A percentile compares a stretch with the other conserved stretches of the same genome.
Evolutionary conservation across 2,329 filamentous ascomycete genomes (phyloP).

Genomic region (Aspergillus versicolor): DNA sequence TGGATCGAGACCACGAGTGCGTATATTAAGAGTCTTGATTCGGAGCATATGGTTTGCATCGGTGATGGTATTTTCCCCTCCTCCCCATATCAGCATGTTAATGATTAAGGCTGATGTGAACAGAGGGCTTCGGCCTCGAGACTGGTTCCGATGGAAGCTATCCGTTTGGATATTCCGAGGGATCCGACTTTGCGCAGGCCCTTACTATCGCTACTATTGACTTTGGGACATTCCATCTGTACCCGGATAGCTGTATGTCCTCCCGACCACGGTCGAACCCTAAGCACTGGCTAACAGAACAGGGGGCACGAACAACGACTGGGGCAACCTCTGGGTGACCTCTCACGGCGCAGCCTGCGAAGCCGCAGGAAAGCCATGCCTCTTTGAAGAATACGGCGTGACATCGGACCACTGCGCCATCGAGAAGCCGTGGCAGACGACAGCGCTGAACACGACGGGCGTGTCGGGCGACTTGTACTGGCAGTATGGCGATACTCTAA

Average conservation of each 20-base stretch:
- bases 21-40: constrained; percentile 65
- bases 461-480: constrained; percentile 41
- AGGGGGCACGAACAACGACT: constrained; percentile 41
- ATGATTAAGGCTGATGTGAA: background rate
- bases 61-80: constrained; percentile 47
- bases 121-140: constrained; percentile 57
- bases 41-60: constrained; percentile 60
- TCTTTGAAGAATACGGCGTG: constrained; percentile 44
- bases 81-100: background rate
- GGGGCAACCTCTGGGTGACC: constrained; percentile 50
- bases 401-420: constrained; percentile 27
- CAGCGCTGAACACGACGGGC: constrained; percentile 32
- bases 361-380: constrained; percentile 39
- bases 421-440: constrained; percentile 37
- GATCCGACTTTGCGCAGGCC: constrained; percentile 46
- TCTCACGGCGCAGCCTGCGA: constrained; percentile 44
- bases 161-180: constrained; percentile 53
- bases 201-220: constrained; percentile 51
- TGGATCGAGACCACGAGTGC: constrained; percentile 60
- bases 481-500: constrained; percentile 37
- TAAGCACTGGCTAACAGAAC: background rate
- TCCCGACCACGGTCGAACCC: too few relatives aligned
- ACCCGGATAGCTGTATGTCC: constrained; percentile 46
- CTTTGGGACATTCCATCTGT: constrained; percentile 57
- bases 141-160: constrained; percentile 52